Evolutionary conservation across 2,329 filamentous ascomycete genomes (phyloP), one percentile per base, ranked within the genome.

Genomic region (Talaromyces islandicus): DNA sequence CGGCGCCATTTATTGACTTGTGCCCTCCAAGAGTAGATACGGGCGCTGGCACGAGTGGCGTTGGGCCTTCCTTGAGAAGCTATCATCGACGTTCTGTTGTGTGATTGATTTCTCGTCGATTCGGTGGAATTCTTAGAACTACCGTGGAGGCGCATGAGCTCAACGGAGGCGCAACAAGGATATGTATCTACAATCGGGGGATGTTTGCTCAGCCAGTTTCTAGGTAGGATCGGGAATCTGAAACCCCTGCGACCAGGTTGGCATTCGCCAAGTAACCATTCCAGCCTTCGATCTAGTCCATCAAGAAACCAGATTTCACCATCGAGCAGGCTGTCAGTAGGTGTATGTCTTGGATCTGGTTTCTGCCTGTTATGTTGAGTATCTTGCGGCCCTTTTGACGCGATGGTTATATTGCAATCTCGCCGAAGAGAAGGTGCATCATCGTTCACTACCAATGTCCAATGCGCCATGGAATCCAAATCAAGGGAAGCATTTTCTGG

Each of bases 171-270:
- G 56, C 75, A 68, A 29, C 73, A 76, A n/a, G 70, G 62, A 9
- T 75, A 73, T 59, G 77, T 74, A 46, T 70, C 67, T 29, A 77
- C 73, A 21, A 74, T 53, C 75, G 74, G 77, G 1, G 74, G 77
- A 32, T 71, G 66, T 46, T 62, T 68, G 57, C 76, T 78, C n/a
- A 77, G 56, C 75, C 75, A 78, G 59, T 77, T 75, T 54, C 76
- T 77, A 32, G 74, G 70, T 46, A 77, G 68, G 24, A 74, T 60
- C 25, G 72, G 66, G 58, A 77, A 77, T 60, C 76, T 73, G 57
- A 71, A 76, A 6, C 74, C 70, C 60, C 72, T 75, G 53, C 72
- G 68, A 10, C 75, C 75, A 6, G 75, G 75, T 5, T 69, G 73
- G 24, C 71, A 67, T 60, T 78, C 74, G 46, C 70, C 65, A 30